Evolutionary conservation across 768 basidiomycete genomes (phyloP).

Genomic region (Lanmaoa pseudosensibilis): DNA sequence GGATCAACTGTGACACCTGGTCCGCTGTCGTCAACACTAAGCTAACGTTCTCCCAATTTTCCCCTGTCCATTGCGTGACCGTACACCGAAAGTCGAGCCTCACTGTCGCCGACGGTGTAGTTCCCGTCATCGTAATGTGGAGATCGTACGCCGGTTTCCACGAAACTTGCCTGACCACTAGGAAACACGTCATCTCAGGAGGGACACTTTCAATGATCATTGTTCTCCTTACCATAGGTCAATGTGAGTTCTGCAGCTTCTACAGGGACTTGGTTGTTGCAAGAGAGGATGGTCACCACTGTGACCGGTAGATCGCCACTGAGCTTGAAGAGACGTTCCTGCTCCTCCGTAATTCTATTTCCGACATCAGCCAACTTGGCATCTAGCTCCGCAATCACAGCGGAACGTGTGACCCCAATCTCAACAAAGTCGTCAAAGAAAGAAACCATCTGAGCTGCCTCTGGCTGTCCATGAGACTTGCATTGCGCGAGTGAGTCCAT

Average conservation of each 20-base stretch:
- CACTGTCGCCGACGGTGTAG: constrained; percentile 15
- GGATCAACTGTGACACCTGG: constrained; percentile 15
- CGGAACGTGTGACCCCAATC: constrained; percentile 18
- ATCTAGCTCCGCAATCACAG: constrained; percentile 16
- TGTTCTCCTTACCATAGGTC: constrained; percentile 16
- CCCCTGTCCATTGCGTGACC: constrained; percentile 31
- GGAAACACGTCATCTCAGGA: background rate
- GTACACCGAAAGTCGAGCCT: constrained; percentile 30
- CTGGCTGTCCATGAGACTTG: constrained; percentile 5
- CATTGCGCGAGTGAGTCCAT: constrained; percentile 29
- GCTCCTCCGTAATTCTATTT: constrained; percentile 16
- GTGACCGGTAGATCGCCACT: background rate
- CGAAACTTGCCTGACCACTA: constrained; percentile 16
- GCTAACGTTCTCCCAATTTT: constrained; percentile 30
- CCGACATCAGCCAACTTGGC: constrained; percentile 10
- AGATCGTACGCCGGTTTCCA: constrained; percentile 26
- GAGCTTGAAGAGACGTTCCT: background rate
- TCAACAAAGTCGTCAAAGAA: constrained; percentile 27
- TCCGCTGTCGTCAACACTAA: constrained; percentile 28
- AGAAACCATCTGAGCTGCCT: constrained; percentile 18
- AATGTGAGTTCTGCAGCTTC: constrained; percentile 18
- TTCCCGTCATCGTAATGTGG: constrained; percentile 8
- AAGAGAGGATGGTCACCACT: constrained; percentile 12
- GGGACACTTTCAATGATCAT: too few relatives aligned
- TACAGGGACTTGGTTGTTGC: background rate